A percentile compares a stretch with the other conserved stretches of the same genome.
Conservation (phyloP, 331 rosid species). For the Saraca asoca region DNA sequence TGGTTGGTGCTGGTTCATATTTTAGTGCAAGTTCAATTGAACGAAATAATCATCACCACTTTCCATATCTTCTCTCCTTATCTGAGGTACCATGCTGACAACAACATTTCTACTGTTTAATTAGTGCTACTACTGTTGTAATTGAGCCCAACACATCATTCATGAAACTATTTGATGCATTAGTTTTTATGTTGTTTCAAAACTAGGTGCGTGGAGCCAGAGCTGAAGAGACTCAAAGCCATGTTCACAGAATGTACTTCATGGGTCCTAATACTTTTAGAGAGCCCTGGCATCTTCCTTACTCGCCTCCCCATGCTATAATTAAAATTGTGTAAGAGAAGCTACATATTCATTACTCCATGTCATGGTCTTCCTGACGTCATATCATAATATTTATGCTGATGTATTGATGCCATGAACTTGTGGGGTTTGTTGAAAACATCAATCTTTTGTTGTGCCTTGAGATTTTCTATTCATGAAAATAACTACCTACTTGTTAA, state of each 20-base stretch:
- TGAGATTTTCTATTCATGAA: neutral
- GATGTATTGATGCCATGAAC: constrained; percentile 19
- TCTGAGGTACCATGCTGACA: constrained; percentile 67
- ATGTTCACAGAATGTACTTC: constrained; percentile 82
- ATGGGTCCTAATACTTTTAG: constrained; percentile 93
- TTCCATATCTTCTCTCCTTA: constrained; percentile 89
- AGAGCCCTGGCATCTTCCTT: constrained; percentile 98
- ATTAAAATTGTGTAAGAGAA: constrained; percentile 95
- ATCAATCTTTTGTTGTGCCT: neutral
- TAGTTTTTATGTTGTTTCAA: constrained; percentile 20
- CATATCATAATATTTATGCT: constrained; percentile 23
- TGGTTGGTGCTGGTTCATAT: constrained; percentile 74
- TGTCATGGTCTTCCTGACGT: constrained; percentile 25
- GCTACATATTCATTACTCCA: constrained; percentile 13
- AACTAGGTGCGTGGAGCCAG: constrained; percentile 88
- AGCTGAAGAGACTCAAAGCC: constrained; percentile 82
- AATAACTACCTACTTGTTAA: neutral
- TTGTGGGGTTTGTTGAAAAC: constrained; percentile 8
- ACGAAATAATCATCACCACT: constrained; percentile 63
- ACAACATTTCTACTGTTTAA: constrained; percentile 15
- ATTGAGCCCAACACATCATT: neutral
- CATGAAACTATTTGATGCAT: constrained; percentile 27
- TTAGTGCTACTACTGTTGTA: too few species aligned
- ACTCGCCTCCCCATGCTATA: constrained; percentile 91
- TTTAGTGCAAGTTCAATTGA: constrained; percentile 69